These are phyloP conservation scores for Suillus brevipes DNA, from an alignment of 768 basidiomycete genomes.

Conservation along the genomic window DNA sequence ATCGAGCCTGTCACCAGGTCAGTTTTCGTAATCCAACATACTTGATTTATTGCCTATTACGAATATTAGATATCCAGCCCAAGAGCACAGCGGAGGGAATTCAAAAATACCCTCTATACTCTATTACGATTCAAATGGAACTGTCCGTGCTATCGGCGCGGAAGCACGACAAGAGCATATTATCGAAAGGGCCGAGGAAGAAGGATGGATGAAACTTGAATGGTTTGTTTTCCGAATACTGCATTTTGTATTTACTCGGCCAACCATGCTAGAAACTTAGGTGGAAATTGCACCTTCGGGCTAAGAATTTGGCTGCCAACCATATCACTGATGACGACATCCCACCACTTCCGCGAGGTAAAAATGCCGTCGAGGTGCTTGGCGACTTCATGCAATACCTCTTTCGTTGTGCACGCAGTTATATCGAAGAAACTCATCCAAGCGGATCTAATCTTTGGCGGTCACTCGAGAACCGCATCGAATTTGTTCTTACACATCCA, in stretches of 20 bases:
- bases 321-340: slow-evolving; percentile 35
- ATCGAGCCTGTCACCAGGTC: slow-evolving; percentile 37
- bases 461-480: slow-evolving; percentile 41
- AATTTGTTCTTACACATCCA: slow-evolving; percentile 60
- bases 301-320: slow-evolving; percentile 32
- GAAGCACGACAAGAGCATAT: slow-evolving; percentile 44
- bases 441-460: slow-evolving; percentile 47
- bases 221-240: slow-evolving; percentile 32
- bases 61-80: slow-evolving; percentile 38
- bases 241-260: neutral
- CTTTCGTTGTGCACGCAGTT: slow-evolving; percentile 42
- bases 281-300: slow-evolving; percentile 41
- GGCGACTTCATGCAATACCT: slow-evolving; percentile 51
- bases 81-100: slow-evolving; percentile 43
- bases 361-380: slow-evolving; percentile 43
- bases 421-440: slow-evolving; percentile 48
- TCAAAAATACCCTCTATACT: slow-evolving; percentile 51
- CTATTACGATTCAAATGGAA: slow-evolving; percentile 44
- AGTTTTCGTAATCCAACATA: slow-evolving; percentile 7
- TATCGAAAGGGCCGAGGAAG: slow-evolving; percentile 41
- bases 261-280: slow-evolving; percentile 16
- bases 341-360: slow-evolving; percentile 43
- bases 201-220: slow-evolving; percentile 47
- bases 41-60: neutral
- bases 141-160: slow-evolving; percentile 43